Conservation (phyloP, 306 rosid genomes). For the Cicer cuneatum region DNA sequence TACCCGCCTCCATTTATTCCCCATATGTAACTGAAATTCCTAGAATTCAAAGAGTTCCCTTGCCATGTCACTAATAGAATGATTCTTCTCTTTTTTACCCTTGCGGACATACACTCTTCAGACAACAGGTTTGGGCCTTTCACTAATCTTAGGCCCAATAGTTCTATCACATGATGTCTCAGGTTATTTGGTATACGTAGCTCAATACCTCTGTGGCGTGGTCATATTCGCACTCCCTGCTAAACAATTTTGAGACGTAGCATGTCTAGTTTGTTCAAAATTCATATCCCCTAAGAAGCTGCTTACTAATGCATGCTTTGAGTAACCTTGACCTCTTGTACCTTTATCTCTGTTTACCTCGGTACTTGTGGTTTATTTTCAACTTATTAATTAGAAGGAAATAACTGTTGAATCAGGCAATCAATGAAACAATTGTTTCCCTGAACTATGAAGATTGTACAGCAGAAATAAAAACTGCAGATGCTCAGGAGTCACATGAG, state of each 20-base stretch:
- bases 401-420: constrained; percentile 70
- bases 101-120: too few relatives aligned
- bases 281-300: constrained; percentile 6
- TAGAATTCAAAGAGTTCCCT: too few relatives aligned
- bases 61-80: too few relatives aligned
- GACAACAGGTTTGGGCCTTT: too few relatives aligned
- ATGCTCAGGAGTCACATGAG: constrained; percentile 88
- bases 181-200: constrained; percentile 6
- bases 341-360: constrained; percentile 15
- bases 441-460: constrained; percentile 83
- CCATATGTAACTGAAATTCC: too few relatives aligned
- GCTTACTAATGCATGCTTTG: constrained; percentile 26
- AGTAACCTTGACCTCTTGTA: constrained; percentile 25
- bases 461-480: constrained; percentile 93
- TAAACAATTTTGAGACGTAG: constrained; percentile 1
- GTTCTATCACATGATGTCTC: not conserved
- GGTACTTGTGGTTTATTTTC: constrained; percentile 24
- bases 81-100: too few relatives aligned
- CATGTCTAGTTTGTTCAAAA: constrained; percentile 19
- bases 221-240: constrained; percentile 22
- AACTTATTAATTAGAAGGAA: constrained; percentile 24
- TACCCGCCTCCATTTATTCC: too few relatives aligned
- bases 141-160: too few relatives aligned
- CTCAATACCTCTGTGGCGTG: not conserved
- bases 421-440: constrained; percentile 80